phyloP scores from a whole-genome alignment of 2,329 filamentous ascomycete genomes.

The Talaromyces rugulosus region DNA sequence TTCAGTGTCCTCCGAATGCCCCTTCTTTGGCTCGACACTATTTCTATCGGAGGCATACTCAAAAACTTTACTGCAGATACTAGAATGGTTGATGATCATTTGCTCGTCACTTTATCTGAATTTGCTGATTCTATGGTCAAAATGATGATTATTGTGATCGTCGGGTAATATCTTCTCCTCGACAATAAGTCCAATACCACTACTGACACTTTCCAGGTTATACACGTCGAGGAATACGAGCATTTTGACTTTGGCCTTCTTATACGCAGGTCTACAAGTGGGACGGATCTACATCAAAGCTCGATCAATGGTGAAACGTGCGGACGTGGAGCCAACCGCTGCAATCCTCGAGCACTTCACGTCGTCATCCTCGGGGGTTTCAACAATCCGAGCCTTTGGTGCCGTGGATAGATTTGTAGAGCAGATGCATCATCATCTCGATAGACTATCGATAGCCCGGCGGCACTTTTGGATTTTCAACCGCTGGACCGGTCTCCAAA shows the following conservation, averaged over 20 bases:
- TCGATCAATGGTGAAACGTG: background rate
- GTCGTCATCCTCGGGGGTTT: conserved; percentile 65
- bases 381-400: conserved; percentile 71
- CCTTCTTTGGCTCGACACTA: conserved; percentile 73
- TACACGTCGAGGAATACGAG: conserved; percentile 55
- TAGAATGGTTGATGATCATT: conserved; percentile 59
- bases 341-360: conserved; percentile 76
- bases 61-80: conserved; percentile 76
- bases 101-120: conserved; percentile 52
- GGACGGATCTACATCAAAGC: background rate
- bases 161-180: conserved; percentile 62
- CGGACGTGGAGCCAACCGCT: conserved; percentile 63
- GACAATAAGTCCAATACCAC: conserved; percentile 39
- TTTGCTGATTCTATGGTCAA: conserved; percentile 37
- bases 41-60: conserved; percentile 69
- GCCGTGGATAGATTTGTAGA: conserved; percentile 64
- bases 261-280: conserved; percentile 54
- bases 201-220: conserved; percentile 53
- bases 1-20: conserved; percentile 66
- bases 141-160: conserved; percentile 62
- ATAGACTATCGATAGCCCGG: conserved; percentile 61
- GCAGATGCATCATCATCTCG: conserved; percentile 65
- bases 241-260: conserved; percentile 41
- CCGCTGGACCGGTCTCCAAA: conserved; percentile 71
- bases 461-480: conserved; percentile 70